Percentiles rank a stretch among this genome's conserved stretches.
Conservation (phyloP, 768 basidiomycete genomes). For the Suillus cothurnatus region DNA sequence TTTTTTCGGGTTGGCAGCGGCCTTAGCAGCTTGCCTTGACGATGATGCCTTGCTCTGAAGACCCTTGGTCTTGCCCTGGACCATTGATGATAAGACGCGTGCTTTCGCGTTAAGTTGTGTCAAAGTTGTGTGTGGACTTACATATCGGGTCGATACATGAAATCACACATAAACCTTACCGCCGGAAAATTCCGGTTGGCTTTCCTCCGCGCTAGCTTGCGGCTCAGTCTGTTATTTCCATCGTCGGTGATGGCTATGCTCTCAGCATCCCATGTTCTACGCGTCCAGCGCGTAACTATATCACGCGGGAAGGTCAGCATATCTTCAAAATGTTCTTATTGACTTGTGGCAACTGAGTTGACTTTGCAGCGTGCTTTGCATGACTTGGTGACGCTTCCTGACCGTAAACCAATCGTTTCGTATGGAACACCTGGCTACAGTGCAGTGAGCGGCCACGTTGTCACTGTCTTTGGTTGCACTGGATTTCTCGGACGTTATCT, state of each 20-base stretch:
- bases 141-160: constrained; percentile 14
- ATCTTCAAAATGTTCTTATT: too few relatives aligned
- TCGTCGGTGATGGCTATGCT: constrained; percentile 35
- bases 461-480: constrained; percentile 96
- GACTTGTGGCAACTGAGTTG: constrained; percentile 10
- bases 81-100: constrained; percentile 48
- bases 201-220: constrained; percentile 18
- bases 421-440: constrained; percentile 84
- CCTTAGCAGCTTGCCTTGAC: constrained; percentile 62
- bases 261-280: constrained; percentile 48
- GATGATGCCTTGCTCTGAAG: constrained; percentile 56
- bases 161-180: too few relatives aligned
- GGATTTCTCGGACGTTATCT: constrained; percentile 95
- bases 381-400: constrained; percentile 65
- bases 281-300: constrained; percentile 52
- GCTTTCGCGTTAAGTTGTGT: background rate
- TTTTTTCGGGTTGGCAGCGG: constrained; percentile 74
- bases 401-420: constrained; percentile 66
- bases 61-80: constrained; percentile 87
- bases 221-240: constrained; percentile 7
- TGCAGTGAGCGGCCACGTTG: constrained; percentile 86
- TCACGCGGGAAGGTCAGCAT: constrained; percentile 47
- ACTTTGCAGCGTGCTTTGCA: constrained; percentile 66
- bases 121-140: constrained; percentile 2
- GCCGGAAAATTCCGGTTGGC: constrained; percentile 6